Evolutionary conservation across 2,329 filamentous ascomycete genomes (phyloP), one percentile per base, ranked within the genome.

Genomic region (Penicillium thymicola): DNA sequence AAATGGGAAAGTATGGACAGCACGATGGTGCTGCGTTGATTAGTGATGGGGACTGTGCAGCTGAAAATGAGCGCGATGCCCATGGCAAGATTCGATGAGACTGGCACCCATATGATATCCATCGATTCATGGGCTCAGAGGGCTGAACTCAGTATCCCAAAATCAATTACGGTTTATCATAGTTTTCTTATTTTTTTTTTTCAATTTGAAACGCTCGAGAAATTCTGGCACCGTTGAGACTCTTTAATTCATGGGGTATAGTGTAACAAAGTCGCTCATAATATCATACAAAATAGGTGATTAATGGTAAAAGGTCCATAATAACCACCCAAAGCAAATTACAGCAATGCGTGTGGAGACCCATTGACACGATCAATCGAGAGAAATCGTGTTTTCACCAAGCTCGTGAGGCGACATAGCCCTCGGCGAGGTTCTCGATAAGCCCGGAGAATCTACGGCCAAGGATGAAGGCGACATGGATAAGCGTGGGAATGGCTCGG

Each of bases 401-500:
- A 54, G 36, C 34, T 37, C 32, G 27, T 54, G 45, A 3, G 58
- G 34, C n/a, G 60, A 60, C 23, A 34, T 44, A 21, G 57, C 45
- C 37, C 48, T 54, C 27, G 62, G 56, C 1, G 62, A 62, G 11
- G 47, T 18, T 18, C 38, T 44, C 4, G 52, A 48, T 23, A 52
- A 10, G 23, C 30, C 47, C 9, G 55, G 53, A 23, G 58, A 55
- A 25, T 43, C 47, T 18, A 54, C 28, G 3, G 44, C 41, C 27
- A 58, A n/a, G 14, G 55, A 56, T 27, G 55, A 53, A 37, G 48
- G 51, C 4, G 58, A 53, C 45, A 58, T 18, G 25, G 48, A 53
- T 44, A 75, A 61, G 13, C 70, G 63, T 9, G 72, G 72, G 32
- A 75, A 75, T 13, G 72, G 72, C 38, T 75, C 71, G 5, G 58